Percentiles rank a stretch among this genome's conserved stretches.
phyloP scores from a whole-genome alignment of 345 rosid species.

The Dipteronia sinensis region DNA sequence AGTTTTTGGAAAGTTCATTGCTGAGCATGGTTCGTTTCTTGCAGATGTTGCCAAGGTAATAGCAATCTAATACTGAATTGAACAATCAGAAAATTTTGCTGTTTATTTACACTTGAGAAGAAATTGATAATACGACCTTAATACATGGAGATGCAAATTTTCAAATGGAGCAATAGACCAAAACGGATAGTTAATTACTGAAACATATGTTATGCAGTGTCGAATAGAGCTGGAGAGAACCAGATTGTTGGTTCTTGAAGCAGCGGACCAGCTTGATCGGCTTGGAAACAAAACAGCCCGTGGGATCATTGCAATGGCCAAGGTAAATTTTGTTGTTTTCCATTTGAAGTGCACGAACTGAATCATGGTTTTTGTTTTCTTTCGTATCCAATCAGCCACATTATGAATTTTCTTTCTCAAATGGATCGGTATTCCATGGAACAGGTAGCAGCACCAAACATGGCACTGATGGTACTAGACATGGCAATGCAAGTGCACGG shows the following conservation, averaged over 20 bases:
- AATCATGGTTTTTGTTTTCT: not conserved
- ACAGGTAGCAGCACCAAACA: conserved; percentile 97
- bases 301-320: conserved; percentile 88
- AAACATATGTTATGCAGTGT: conserved; percentile 49
- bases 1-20: conserved; percentile 83
- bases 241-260: conserved; percentile 82
- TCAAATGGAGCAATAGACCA: not conserved
- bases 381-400: not conserved
- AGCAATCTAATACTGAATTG: not conserved
- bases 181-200: not conserved
- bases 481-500: conserved; percentile 94
- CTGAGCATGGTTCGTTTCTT: conserved; percentile 87
- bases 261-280: conserved; percentile 90
- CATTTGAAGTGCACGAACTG: not conserved
- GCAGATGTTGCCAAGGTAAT: conserved; percentile 86
- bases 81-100: not conserved
- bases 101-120: not conserved
- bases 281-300: conserved; percentile 89
- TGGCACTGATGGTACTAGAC: conserved; percentile 87
- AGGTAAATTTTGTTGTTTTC: conserved; percentile 44
- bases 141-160: too few species aligned
- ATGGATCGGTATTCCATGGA: not conserved
- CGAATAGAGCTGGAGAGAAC: conserved; percentile 82
- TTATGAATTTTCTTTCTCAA: not conserved
- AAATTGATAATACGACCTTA: not conserved